Evolutionary conservation across 2,329 filamentous ascomycete genomes (phyloP).

Genomic region (Pseudogymnoascus verrucosus): DNA sequence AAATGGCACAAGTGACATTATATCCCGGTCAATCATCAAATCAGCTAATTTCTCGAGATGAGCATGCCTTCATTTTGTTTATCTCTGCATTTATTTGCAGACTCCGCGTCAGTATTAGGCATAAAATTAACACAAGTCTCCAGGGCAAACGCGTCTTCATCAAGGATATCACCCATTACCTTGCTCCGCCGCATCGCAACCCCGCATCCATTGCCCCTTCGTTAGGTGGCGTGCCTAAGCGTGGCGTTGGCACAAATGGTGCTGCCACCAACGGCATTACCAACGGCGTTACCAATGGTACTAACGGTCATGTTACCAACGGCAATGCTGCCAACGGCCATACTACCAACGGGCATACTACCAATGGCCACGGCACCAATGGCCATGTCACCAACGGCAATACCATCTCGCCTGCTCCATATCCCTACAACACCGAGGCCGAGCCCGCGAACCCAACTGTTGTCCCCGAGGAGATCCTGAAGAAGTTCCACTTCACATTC

Average conservation of each 20-base stretch:
- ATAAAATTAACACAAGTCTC: constrained; percentile 34
- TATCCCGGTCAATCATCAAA: not conserved
- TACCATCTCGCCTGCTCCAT: constrained; percentile 34
- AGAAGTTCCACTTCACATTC: constrained; percentile 88
- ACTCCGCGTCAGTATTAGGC: constrained; percentile 12
- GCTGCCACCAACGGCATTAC: constrained; percentile 18
- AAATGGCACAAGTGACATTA: not conserved
- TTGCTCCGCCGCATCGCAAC: constrained; percentile 66
- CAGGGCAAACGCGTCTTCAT: constrained; percentile 91
- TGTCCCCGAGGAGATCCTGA: constrained; percentile 64
- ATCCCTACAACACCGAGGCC: constrained; percentile 48
- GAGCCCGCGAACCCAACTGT: constrained; percentile 78
- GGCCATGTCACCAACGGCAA: constrained; percentile 24
- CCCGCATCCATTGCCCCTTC: constrained; percentile 68
- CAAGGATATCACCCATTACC: constrained; percentile 95
- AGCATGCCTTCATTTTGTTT: not conserved
- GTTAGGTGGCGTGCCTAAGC: constrained; percentile 36
- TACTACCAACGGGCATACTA: constrained; percentile 22
- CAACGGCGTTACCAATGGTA: constrained; percentile 16
- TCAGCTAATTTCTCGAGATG: not conserved
- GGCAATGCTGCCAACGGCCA: constrained; percentile 25
- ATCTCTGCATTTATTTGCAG: not conserved
- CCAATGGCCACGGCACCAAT: constrained; percentile 20
- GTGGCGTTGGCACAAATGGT: constrained; percentile 26
- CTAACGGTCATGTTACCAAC: constrained; percentile 3